Conservation (phyloP, 108 stramenopile genomes). For the Pseudonitzschia multiseries region DNA sequence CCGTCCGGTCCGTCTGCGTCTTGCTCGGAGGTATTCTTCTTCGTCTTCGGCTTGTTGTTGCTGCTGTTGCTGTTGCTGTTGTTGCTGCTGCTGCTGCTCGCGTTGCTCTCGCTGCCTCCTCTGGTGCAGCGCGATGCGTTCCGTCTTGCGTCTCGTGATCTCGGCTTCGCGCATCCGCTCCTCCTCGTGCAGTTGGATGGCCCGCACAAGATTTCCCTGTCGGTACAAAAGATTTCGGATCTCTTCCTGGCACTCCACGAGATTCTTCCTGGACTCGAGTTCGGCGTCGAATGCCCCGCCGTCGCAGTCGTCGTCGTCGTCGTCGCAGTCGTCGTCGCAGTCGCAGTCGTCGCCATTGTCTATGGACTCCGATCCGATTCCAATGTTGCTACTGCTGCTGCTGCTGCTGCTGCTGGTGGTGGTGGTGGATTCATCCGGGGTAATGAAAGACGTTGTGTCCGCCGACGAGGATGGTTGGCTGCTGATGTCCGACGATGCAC, state of each 20-base stretch:
- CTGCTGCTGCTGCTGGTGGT: no score
- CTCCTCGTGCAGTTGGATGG: not conserved
- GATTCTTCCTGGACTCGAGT: not conserved
- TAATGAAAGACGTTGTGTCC: not conserved
- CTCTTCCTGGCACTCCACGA: not conserved
- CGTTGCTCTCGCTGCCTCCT: no score
- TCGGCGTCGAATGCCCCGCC: not conserved
- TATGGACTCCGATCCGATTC: no score
- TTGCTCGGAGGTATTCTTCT: no score
- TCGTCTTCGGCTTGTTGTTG: no score
- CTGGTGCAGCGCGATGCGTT: not conserved
- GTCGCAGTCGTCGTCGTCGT: not conserved
- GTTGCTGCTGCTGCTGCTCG: no score
- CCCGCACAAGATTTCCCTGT: not conserved
- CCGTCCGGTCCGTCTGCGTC: no score
- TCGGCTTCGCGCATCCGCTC: slow-evolving; percentile 5
- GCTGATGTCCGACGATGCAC: no score
- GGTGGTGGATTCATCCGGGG: not conserved
- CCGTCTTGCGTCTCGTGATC: not conserved
- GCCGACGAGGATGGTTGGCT: not conserved
- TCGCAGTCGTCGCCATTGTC: no score
- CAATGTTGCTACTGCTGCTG: not conserved
- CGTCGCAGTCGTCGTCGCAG: no score
- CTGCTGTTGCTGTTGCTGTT: no score
- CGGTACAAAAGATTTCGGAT: slow-evolving; percentile 2